phyloP scores from a whole-genome alignment of 495 filamentous ascomycete genomes.

The Gamarada debralockiae region DNA sequence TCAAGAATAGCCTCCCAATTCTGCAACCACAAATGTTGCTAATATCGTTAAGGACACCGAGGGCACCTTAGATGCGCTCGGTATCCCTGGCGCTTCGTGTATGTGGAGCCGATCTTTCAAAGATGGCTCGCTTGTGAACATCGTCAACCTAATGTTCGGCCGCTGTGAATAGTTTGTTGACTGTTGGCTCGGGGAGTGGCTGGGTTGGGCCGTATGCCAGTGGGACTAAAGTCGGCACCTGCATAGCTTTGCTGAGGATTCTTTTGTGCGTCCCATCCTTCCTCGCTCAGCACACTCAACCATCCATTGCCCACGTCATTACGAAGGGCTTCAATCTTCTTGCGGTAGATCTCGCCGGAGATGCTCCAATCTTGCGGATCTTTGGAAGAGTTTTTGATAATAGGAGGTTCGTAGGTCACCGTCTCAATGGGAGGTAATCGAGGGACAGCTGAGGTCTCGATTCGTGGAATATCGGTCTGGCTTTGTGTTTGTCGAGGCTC shows the following conservation, averaged over 20 bases:
- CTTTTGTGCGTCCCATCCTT: conserved; percentile 48
- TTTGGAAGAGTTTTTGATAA: conserved; percentile 36
- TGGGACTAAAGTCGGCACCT: conserved; percentile 33
- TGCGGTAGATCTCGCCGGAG: conserved; percentile 73
- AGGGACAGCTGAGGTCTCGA: conserved; percentile 38
- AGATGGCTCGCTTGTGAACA: conserved; percentile 7
- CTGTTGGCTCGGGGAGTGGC: conserved; percentile 38
- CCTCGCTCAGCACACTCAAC: conserved; percentile 79
- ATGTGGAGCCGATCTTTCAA: conserved; percentile 2
- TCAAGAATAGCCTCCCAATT: conserved; percentile 22
- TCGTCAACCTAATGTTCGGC: conserved; percentile 41
- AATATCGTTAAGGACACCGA: not conserved
- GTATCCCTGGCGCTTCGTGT: not conserved
- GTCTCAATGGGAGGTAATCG: conserved; percentile 36
- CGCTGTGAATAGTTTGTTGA: conserved; percentile 46
- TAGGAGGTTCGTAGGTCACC: conserved; percentile 33
- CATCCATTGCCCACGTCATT: conserved; percentile 82
- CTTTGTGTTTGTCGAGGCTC: conserved; percentile 21
- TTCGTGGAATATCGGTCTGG: conserved; percentile 40
- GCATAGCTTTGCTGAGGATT: conserved; percentile 14
- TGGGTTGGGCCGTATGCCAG: conserved; percentile 34
- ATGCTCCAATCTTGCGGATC: conserved; percentile 59
- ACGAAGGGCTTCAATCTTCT: conserved; percentile 79
- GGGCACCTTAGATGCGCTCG: not conserved
- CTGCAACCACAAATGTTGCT: conserved; percentile 9